A percentile compares a stretch with the other conserved stretches of the same genome.
Evolutionary conservation across 805 yeast species (phyloP).

Genomic region (Candida odintsovae): DNA sequence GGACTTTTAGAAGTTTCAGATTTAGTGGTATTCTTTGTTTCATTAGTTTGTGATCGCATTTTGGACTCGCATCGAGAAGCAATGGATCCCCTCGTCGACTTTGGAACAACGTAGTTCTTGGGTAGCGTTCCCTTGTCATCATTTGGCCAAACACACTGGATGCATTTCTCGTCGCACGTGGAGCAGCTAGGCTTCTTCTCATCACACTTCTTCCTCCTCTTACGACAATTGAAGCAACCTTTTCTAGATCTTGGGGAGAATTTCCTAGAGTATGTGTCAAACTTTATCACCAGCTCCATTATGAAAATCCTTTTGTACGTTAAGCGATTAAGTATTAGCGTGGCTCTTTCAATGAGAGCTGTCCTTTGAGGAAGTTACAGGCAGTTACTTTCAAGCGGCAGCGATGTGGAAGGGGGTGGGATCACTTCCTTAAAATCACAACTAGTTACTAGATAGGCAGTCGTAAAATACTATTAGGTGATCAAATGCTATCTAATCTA

Average conservation of each 20-base stretch:
- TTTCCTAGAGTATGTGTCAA: neutral
- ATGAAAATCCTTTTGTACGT: neutral
- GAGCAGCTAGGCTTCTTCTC: constrained; percentile 38
- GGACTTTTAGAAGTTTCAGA: too few relatives aligned
- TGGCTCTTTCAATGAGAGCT: too few relatives aligned
- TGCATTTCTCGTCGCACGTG: constrained; percentile 33
- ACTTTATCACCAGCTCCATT: constrained; percentile 4
- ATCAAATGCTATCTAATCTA: too few relatives aligned
- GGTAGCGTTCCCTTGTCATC: neutral
- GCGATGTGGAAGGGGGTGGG: too few relatives aligned
- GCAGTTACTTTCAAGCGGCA: too few relatives aligned
- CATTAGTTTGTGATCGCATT: neutral
- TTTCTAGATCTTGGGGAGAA: constrained; percentile 10
- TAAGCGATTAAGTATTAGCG: too few relatives aligned
- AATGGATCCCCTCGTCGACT: neutral
- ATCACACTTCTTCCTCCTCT: constrained; percentile 61
- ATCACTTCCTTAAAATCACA: too few relatives aligned
- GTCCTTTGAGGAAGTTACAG: too few relatives aligned
- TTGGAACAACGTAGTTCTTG: neutral
- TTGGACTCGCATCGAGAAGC: neutral
- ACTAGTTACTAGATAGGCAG: too few relatives aligned
- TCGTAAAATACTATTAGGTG: too few relatives aligned
- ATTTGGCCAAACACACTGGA: constrained; percentile 24
- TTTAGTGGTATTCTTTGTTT: too few relatives aligned
- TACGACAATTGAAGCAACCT: constrained; percentile 31